Evolutionary conservation across 2,329 filamentous ascomycete species (phyloP).

Genomic region (Trichophyton benhamiae): DNA sequence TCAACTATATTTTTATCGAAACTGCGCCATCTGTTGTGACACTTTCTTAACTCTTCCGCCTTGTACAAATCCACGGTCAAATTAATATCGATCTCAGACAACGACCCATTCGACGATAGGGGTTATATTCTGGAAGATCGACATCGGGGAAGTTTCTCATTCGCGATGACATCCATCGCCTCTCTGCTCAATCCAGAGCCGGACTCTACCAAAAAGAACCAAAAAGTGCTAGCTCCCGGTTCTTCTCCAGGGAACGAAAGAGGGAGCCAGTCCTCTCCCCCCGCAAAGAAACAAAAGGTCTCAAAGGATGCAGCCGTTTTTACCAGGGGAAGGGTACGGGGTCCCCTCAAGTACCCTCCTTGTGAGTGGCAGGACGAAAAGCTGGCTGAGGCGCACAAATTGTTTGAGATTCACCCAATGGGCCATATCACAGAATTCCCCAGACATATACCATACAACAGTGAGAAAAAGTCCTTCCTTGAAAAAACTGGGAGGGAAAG

Average conservation of each 20-base stretch:
- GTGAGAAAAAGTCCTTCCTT: conserved; percentile 80
- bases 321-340: conserved; percentile 49
- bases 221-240: conserved; percentile 26
- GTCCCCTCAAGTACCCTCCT: conserved; percentile 60
- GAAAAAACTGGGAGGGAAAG: conserved; percentile 76
- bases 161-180: conserved; percentile 50
- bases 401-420: conserved; percentile 54
- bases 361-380: conserved; percentile 53
- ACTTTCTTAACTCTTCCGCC: not conserved
- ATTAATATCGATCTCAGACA: not conserved
- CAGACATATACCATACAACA: conserved; percentile 83
- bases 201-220: conserved; percentile 24
- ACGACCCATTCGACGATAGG: not conserved
- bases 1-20: conserved; percentile 5
- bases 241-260: conserved; percentile 32
- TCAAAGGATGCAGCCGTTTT: conserved; percentile 54
- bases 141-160: not conserved
- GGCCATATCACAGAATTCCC: conserved; percentile 49
- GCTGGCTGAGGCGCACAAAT: conserved; percentile 46
- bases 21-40: conserved; percentile 3
- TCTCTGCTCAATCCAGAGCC: conserved; percentile 54
- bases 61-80: conserved; percentile 1
- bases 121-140: not conserved
- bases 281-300: conserved; percentile 42
- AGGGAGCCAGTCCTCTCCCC: conserved; percentile 16